phyloP scores from a whole-genome alignment of 768 basidiomycete genomes.

The Ramaria sp. region DNA sequence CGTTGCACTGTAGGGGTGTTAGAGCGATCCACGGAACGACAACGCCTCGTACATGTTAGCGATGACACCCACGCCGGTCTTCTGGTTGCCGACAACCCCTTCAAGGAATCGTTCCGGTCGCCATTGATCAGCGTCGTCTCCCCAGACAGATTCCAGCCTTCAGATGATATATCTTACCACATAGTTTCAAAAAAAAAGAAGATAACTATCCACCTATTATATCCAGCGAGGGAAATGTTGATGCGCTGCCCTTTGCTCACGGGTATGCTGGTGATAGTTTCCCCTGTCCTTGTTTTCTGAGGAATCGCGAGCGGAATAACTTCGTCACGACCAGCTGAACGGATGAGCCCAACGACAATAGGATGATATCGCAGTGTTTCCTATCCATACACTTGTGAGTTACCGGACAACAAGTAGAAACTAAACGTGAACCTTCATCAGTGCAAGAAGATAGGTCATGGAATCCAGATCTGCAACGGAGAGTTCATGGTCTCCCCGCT shows the following conservation, averaged over 20 bases:
- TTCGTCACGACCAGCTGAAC: slow-evolving; percentile 14
- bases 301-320: too few species aligned
- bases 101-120: slow-evolving; percentile 18
- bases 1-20: too few species aligned
- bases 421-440: slow-evolving; percentile 19
- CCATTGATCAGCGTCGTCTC: slow-evolving; percentile 20
- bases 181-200: not conserved
- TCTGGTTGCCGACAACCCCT: slow-evolving; percentile 11
- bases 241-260: too few species aligned
- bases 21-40: too few species aligned
- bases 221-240: too few species aligned
- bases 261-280: too few species aligned
- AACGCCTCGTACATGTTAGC: slow-evolving; percentile 15
- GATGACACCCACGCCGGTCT: slow-evolving; percentile 13
- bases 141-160: slow-evolving; percentile 22
- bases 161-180: too few species aligned
- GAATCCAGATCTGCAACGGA: slow-evolving; percentile 22
- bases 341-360: slow-evolving; percentile 12
- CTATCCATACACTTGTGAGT: slow-evolving; percentile 5
- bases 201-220: slow-evolving; percentile 22
- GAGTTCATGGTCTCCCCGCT: too few species aligned
- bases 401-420: not conserved
- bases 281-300: slow-evolving; percentile 7
- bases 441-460: slow-evolving; percentile 22
- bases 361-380: slow-evolving; percentile 17